phyloP scores from a whole-genome alignment of 1,284 basidiomycete genomes.

The Peniophora sp. region DNA sequence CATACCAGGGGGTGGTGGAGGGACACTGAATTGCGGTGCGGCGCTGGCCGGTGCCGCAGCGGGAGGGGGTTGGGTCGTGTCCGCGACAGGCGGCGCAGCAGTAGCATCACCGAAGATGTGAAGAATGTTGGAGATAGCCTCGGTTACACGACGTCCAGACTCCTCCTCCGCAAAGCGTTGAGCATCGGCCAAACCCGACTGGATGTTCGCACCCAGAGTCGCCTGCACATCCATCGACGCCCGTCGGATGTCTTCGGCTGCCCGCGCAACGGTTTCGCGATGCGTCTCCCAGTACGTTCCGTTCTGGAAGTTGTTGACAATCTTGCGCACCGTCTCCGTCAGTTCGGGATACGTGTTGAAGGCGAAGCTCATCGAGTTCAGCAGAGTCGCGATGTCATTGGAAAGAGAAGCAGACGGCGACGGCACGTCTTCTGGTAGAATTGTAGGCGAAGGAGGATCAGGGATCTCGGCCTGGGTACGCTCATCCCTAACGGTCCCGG shows the following conservation, averaged over 20 bases:
- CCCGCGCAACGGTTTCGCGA: slow-evolving; percentile 45
- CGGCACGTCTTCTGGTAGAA: slow-evolving; percentile 29
- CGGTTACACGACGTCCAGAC: slow-evolving; percentile 54
- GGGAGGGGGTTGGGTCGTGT: not conserved
- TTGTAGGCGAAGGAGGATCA: slow-evolving; percentile 22
- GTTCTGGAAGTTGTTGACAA: slow-evolving; percentile 49
- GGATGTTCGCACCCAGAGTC: slow-evolving; percentile 21
- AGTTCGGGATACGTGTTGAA: slow-evolving; percentile 62
- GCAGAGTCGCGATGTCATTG: slow-evolving; percentile 52
- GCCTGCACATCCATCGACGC: slow-evolving; percentile 30
- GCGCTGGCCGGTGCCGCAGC: not conserved
- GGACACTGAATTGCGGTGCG: not conserved
- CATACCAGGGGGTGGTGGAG: slow-evolving; percentile 15
- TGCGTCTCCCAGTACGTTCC: slow-evolving; percentile 64
- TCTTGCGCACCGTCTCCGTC: slow-evolving; percentile 53
- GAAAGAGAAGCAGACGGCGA: slow-evolving; percentile 39
- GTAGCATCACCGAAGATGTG: slow-evolving; percentile 39
- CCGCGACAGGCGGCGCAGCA: slow-evolving; percentile 3
- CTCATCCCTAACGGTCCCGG: too few relatives aligned
- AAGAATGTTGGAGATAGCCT: slow-evolving; percentile 54
- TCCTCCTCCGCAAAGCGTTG: slow-evolving; percentile 48
- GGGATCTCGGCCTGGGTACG: slow-evolving; percentile 17
- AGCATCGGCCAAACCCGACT: slow-evolving; percentile 30
- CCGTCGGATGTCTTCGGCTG: slow-evolving; percentile 41
- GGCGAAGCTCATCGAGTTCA: slow-evolving; percentile 44